phyloP scores from a whole-genome alignment of 1,139 yeast species.

The Hansenula anomala region DNA sequence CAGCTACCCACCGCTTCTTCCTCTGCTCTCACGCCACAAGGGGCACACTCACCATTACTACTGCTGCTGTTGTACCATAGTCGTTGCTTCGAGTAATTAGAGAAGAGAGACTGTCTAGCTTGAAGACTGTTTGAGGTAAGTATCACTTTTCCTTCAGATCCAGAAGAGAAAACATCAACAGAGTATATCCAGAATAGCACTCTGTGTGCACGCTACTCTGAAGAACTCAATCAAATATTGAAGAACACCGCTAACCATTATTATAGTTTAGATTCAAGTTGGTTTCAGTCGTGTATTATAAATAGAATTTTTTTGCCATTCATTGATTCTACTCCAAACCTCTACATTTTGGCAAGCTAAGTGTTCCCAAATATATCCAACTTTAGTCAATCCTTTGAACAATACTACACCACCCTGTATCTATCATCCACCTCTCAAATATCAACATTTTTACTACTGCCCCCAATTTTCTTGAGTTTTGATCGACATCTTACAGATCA shows the following conservation, averaged over 20 bases:
- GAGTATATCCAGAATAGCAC: no score
- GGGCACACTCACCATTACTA: no score
- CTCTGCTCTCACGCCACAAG: not conserved
- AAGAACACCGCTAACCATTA: not conserved
- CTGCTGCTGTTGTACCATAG: no score
- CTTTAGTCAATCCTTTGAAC: slow-evolving; percentile 1
- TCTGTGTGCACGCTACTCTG: no score
- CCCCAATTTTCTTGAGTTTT: not conserved
- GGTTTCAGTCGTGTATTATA: not conserved
- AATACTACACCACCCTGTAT: no score
- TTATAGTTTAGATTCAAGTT: not conserved
- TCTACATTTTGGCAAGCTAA: no score
- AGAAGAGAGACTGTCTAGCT: no score
- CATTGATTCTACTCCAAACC: not conserved
- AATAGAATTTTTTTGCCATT: not conserved
- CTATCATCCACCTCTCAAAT: no score
- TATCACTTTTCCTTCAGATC: not conserved
- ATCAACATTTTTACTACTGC: not conserved
- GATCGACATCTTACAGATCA: not conserved
- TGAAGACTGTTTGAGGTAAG: not conserved
- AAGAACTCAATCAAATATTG: no score
- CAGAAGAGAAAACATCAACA: no score
- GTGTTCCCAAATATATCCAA: not conserved
- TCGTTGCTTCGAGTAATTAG: no score
- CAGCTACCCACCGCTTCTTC: not conserved